Base-by-base conservation (phyloP, 768 basidiomycete species). In the Kwoniella bestiolae region DNA sequence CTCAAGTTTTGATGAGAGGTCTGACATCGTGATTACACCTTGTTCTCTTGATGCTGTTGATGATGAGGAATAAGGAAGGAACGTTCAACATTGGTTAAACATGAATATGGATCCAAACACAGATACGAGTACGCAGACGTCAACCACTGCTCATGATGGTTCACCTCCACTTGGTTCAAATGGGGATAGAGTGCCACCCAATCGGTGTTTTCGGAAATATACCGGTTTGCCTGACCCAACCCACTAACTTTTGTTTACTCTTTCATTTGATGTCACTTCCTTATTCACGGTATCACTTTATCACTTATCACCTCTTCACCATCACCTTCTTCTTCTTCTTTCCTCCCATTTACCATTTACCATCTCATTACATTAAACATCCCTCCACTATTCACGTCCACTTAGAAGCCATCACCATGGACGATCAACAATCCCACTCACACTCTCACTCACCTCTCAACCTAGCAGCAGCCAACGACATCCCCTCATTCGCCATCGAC, bases 1-100 rank as follows among this genome's bases (percentile, higher is more conserved):
- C 82, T 97, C 94, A 25, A 79, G 62, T 23, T 57, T 63, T 4
- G 69, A 52, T 52, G 62, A 31, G 4, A 63, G 47, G 35, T 75
- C 71, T 18, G 64, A 49, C 72, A 73, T 73, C n/a, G n/a, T n/a
- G n/a, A n/a, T n/a, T n/a, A n/a, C n/a, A n/a, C n/a, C n/a, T n/a
- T n/a, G n/a, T n/a, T n/a, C n/a, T n/a, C n/a, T n/a, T n/a, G n/a
- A n/a, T n/a, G n/a, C n/a, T n/a, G n/a, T n/a, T n/a, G n/a, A n/a
- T n/a, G n/a, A n/a, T n/a, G n/a, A n/a, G n/a, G n/a, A n/a, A n/a
- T n/a, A n/a, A n/a, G n/a, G n/a, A n/a, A n/a, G n/a, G n/a, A n/a
- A n/a, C n/a, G n/a, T n/a, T n/a, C n/a, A n/a, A n/a, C n/a, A n/a
- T n/a, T n/a, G n/a, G n/a, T n/a, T n/a, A n/a, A n/a, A n/a, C n/a